Evolutionary conservation across 805 yeast species (phyloP), one percentile per base, ranked within the genome.

Genomic region (Cyberlindnera bimundalis): DNA sequence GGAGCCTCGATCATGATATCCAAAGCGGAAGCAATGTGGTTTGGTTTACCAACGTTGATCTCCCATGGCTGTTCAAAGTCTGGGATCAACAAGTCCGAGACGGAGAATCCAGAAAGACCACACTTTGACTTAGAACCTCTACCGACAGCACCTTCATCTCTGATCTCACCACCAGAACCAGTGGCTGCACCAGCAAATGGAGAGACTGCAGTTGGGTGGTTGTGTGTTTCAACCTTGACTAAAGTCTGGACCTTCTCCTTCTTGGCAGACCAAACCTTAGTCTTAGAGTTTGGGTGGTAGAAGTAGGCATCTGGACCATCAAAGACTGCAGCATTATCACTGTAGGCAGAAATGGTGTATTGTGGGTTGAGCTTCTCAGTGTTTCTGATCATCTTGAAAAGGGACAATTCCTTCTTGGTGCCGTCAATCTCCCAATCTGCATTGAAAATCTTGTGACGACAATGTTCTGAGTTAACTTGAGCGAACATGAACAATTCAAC

Each of bases 171-270:
- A 64, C 99, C 99, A 10, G 98, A 90, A 49, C 99, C 99, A 12
- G 99, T 93, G 31, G 99, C 96, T 24, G 99, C 99, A 65, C 99
- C 99, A 3, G 99, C 90, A 67, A 88, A 93, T 29, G 99, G 99
- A 18, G 98, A 91, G 5, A 93, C 97, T 1, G 99, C 99, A 19
- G 99, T 93, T 40, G 99, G 99, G 65, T 93, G 99, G 68, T 93
- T 93, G 65, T 93, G 99, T 19, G 99, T 93, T 68, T 93, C 99
- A 38, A 93, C 99, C 64, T 93, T 93, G 59, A 90, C 86, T 52
- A 93, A 70, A 58, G 95, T 87, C 50, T 90, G 93, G 16, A 91
- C 95, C 35, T 68, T 70, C 67, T 93, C 99, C 49, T 74, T 74
- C 44, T 68, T 74, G 16, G 91, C 72, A 29, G 67, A 65, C 95